These are phyloP conservation scores for Talaromyces sp. DNA, from an alignment of 2,329 filamentous ascomycete species.

Conservation along the genomic window DNA sequence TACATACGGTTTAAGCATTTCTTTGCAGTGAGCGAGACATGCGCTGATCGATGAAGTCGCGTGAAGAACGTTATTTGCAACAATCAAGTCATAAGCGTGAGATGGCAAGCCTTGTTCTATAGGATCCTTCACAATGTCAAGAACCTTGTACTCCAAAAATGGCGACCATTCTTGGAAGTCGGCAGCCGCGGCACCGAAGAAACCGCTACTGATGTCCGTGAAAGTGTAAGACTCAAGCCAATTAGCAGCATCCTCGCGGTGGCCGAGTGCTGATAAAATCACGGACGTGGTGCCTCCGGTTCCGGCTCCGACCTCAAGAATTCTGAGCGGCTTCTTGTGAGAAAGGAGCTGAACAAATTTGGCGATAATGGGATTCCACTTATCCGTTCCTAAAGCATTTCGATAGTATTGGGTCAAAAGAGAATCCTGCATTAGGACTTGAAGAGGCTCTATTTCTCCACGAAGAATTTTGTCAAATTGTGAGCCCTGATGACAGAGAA, in stretches of 20 bases:
- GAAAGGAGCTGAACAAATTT: neutral
- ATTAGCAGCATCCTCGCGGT: neutral
- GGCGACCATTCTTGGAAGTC: neutral
- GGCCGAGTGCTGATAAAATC: neutral
- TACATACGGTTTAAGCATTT: neutral
- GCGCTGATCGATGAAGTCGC: neutral
- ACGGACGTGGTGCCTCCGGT: neutral
- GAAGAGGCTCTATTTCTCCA: neutral
- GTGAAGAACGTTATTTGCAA: neutral
- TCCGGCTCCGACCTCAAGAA: neutral
- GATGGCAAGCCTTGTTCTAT: neutral
- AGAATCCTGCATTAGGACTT: neutral
- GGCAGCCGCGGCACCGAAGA: neutral
- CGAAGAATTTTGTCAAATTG: neutral
- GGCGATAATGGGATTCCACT: neutral
- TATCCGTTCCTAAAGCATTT: neutral
- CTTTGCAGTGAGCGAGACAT: neutral
- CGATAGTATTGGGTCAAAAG: neutral
- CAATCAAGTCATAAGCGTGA: neutral
- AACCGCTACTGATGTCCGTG: neutral
- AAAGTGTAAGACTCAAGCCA: neutral
- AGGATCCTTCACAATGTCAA: neutral
- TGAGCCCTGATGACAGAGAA: neutral
- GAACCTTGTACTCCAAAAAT: neutral
- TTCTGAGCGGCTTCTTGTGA: neutral